Conservation (phyloP, 768 basidiomycete species). For the Hygrophoropsis aurantiaca region DNA sequence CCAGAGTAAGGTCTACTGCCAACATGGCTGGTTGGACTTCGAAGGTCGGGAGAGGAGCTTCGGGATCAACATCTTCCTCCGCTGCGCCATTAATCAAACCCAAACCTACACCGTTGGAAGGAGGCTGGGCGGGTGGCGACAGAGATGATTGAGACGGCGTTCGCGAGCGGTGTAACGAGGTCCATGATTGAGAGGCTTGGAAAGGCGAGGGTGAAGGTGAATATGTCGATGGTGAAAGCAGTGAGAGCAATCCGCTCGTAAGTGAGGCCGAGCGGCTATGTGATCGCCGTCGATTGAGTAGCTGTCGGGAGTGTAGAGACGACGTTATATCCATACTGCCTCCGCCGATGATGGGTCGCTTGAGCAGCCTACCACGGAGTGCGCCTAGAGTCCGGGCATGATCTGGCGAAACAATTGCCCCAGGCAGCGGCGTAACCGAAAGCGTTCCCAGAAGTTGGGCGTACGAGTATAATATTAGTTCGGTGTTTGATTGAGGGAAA, state of each 20-base stretch:
- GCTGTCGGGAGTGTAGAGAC: slow-evolving; percentile 29
- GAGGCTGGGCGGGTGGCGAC: slow-evolving; percentile 4
- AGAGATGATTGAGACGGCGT: slow-evolving; percentile 25
- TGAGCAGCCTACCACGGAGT: slow-evolving; percentile 51
- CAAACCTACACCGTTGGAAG: slow-evolving; percentile 27
- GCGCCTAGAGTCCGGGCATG: slow-evolving; percentile 45
- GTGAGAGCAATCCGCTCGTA: slow-evolving; percentile 49
- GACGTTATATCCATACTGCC: slow-evolving; percentile 80
- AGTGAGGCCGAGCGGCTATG: slow-evolving; percentile 54
- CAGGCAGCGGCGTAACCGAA: slow-evolving; percentile 50
- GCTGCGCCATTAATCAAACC: slow-evolving; percentile 24
- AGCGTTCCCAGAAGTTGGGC: slow-evolving; percentile 75
- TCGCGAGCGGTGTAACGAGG: slow-evolving; percentile 15
- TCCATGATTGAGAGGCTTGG: slow-evolving; percentile 23
- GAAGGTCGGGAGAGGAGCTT: slow-evolving; percentile 76
- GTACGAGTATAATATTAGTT: slow-evolving; percentile 83
- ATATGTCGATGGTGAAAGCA: slow-evolving; percentile 42
- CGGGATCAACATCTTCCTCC: slow-evolving; percentile 56
- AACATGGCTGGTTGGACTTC: slow-evolving; percentile 85
- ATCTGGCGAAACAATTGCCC: slow-evolving; percentile 39
- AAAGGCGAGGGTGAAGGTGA: slow-evolving; percentile 19
- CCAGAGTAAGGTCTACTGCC: slow-evolving; percentile 80
- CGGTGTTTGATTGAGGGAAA: slow-evolving; percentile 51
- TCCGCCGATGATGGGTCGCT: slow-evolving; percentile 47
- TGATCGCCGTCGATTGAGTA: slow-evolving; percentile 26